Evolutionary conservation across 768 basidiomycete genomes (phyloP).

Genomic region (Pseudohyphozyma bogoriensis): DNA sequence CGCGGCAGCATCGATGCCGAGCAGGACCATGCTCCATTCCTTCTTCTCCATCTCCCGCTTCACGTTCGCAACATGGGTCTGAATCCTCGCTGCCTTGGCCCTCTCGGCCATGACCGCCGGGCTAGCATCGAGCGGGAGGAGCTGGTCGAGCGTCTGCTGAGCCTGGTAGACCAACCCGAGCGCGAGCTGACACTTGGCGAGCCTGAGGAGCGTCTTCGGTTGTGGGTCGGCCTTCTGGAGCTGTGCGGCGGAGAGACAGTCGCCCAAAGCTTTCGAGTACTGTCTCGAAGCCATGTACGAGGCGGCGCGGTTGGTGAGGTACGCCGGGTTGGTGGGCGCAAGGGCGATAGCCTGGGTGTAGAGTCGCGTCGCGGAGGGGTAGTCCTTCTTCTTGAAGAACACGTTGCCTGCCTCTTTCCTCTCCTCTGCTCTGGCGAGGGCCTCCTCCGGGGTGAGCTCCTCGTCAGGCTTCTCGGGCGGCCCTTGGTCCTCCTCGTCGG

Average conservation of each 20-base stretch:
- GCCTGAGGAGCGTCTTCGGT: slow-evolving; percentile 67
- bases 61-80: slow-evolving; percentile 26
- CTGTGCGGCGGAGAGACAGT: slow-evolving; percentile 63
- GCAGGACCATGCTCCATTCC: slow-evolving; percentile 66
- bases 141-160: slow-evolving; percentile 54
- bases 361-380: slow-evolving; percentile 21
- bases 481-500: neutral
- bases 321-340: slow-evolving; percentile 58
- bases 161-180: slow-evolving; percentile 61
- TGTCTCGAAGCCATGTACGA: slow-evolving; percentile 71
- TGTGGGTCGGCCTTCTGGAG: slow-evolving; percentile 56
- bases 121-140: slow-evolving; percentile 55
- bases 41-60: slow-evolving; percentile 46
- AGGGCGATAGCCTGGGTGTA: slow-evolving; percentile 68
- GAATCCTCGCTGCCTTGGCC: slow-evolving; percentile 51
- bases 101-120: slow-evolving; percentile 55
- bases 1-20: slow-evolving; percentile 59
- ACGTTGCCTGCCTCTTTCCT: slow-evolving; percentile 65
- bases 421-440: slow-evolving; percentile 42
- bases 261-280: slow-evolving; percentile 61
- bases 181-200: slow-evolving; percentile 74
- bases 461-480: slow-evolving; percentile 11
- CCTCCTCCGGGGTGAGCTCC: slow-evolving; percentile 16
- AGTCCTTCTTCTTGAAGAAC: slow-evolving; percentile 21
- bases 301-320: slow-evolving; percentile 75